These are phyloP conservation scores for Afroboletus lepidellus DNA, from an alignment of 1,284 basidiomycete species.

Conservation along the genomic window DNA sequence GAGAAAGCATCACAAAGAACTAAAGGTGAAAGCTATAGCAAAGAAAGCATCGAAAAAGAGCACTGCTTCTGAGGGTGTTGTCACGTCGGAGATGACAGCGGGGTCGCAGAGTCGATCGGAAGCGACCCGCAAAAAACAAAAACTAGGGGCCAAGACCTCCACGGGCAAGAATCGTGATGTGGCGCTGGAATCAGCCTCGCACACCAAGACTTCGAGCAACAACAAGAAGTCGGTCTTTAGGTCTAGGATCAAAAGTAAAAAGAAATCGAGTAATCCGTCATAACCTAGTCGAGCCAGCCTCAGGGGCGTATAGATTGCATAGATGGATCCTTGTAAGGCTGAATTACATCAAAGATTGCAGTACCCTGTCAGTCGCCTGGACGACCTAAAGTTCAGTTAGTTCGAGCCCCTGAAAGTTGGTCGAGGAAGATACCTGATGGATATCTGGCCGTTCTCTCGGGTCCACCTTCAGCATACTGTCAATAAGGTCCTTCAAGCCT, in stretches of 20 bases:
- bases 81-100: neutral
- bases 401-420: neutral
- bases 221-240: conserved; percentile 6
- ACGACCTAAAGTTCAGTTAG: conserved; percentile 55
- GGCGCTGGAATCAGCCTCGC: conserved; percentile 2
- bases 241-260: conserved; percentile 1
- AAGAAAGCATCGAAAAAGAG: conserved; percentile 21
- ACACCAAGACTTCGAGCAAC: neutral
- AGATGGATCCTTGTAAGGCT: conserved; percentile 6
- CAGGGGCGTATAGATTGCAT: conserved; percentile 7
- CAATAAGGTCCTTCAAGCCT: conserved; percentile 77
- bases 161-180: neutral
- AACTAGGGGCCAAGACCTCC: conserved; percentile 1
- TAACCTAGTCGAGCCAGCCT: conserved; percentile 8
- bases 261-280: conserved; percentile 1
- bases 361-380: conserved; percentile 61
- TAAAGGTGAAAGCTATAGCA: conserved; percentile 30
- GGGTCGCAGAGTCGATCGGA: neutral
- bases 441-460: conserved; percentile 82
- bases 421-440: conserved; percentile 57
- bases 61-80: neutral
- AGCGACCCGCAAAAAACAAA: conserved; percentile 20
- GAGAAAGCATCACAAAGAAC: conserved; percentile 38
- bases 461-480: conserved; percentile 79
- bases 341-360: conserved; percentile 53